Conservation (phyloP, 257 asterid species). For the Hygrophila difformis region DNA sequence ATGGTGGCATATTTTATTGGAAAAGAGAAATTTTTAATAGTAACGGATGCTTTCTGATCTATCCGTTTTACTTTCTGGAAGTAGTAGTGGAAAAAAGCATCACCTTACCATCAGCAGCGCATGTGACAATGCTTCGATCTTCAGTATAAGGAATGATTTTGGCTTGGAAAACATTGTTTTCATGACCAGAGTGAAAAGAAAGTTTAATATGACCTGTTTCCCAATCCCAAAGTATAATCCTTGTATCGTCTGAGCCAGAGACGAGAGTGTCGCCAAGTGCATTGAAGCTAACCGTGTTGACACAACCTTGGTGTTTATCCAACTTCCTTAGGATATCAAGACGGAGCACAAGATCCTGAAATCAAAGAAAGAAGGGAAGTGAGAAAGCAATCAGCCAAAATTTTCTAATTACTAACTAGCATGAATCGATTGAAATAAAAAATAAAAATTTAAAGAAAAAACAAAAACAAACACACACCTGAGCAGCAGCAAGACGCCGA, state of each 20-base stretch:
- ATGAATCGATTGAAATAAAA: not conserved
- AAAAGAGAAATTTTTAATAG: too few species aligned
- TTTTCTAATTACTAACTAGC: too few species aligned
- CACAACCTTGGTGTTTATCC: slow-evolving; percentile 77
- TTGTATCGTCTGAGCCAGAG: slow-evolving; percentile 85
- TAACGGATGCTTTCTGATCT: too few species aligned
- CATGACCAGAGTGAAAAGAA: slow-evolving; percentile 71
- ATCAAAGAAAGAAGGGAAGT: slow-evolving; percentile 7
- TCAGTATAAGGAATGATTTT: slow-evolving; percentile 75
- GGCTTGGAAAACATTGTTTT: slow-evolving; percentile 84
- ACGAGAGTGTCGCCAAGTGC: slow-evolving; percentile 60
- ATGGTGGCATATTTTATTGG: too few species aligned
- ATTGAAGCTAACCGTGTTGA: slow-evolving; percentile 77
- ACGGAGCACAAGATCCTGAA: slow-evolving; percentile 81
- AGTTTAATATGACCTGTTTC: slow-evolving; percentile 56
- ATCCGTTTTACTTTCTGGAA: too few species aligned
- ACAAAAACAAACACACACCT: slow-evolving; percentile 29
- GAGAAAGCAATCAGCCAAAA: too few species aligned
- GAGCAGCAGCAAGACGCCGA: slow-evolving; percentile 58
- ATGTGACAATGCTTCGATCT: slow-evolving; percentile 79
- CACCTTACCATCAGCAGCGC: slow-evolving; percentile 99
- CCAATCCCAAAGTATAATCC: slow-evolving; percentile 93
- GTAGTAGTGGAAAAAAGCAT: slow-evolving; percentile 1
- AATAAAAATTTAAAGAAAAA: not conserved
- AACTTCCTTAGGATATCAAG: slow-evolving; percentile 62